These are phyloP conservation scores for Meyerozyma carpophila DNA, from an alignment of 1,139 yeast species.

Conservation along the genomic window DNA sequence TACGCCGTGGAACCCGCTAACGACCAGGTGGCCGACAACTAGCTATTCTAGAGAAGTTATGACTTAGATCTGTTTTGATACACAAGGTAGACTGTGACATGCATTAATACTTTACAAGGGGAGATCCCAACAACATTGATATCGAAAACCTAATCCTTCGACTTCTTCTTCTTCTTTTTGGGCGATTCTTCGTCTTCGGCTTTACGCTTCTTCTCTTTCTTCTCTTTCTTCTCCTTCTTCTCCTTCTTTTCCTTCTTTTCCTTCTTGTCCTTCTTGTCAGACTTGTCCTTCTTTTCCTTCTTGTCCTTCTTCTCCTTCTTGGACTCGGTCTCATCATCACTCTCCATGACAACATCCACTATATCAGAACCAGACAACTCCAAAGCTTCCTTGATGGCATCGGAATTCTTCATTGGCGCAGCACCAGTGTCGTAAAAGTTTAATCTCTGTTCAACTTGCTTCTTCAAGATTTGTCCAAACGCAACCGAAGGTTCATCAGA, in stretches of 20 bases:
- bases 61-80: neutral
- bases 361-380: slow-evolving; percentile 48
- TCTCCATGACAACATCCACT: slow-evolving; percentile 23
- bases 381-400: slow-evolving; percentile 89
- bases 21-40: neutral
- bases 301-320: slow-evolving; percentile 11
- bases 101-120: slow-evolving; percentile 1
- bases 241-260: slow-evolving; percentile 48
- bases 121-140: neutral
- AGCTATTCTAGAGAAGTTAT: neutral
- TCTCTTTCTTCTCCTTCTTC: slow-evolving; percentile 52
- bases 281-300: slow-evolving; percentile 11
- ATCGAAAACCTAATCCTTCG: slow-evolving; percentile 26
- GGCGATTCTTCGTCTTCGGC: slow-evolving; percentile 43
- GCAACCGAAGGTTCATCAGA: slow-evolving; percentile 80
- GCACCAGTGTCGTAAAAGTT: slow-evolving; percentile 94
- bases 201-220: slow-evolving; percentile 50
- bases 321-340: slow-evolving; percentile 21
- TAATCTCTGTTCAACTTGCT: slow-evolving; percentile 97
- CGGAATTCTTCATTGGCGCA: slow-evolving; percentile 93
- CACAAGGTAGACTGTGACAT: neutral
- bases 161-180: slow-evolving; percentile 46
- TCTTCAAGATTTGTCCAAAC: slow-evolving; percentile 86
- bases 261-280: slow-evolving; percentile 10
- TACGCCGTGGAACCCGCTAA: neutral